Evolutionary conservation across 1,139 yeast genomes (phyloP).

Genomic region (Geotrichum australiense): DNA sequence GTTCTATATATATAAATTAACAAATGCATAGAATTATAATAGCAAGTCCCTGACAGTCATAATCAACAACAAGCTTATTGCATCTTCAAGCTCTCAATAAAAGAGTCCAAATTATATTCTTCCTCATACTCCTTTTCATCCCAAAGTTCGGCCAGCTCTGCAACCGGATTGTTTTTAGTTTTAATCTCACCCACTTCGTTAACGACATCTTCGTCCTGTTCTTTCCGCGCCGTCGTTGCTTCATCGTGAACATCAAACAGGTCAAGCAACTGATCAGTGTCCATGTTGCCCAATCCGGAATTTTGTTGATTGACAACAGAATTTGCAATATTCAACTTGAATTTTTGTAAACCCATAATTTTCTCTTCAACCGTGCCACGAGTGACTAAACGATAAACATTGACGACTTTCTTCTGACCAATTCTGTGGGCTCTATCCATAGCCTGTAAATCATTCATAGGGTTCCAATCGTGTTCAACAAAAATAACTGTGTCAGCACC

Average conservation of each 20-base stretch:
- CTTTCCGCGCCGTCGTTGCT: conserved; percentile 36
- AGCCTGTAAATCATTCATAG: conserved; percentile 98
- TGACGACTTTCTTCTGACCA: conserved; percentile 96
- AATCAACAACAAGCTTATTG: not conserved
- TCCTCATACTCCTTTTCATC: conserved; percentile 94
- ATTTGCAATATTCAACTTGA: conserved; percentile 95
- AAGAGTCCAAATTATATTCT: conserved; percentile 88
- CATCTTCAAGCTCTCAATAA: conserved; percentile 65
- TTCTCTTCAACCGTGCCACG: conserved; percentile 92
- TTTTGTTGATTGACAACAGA: conserved; percentile 96
- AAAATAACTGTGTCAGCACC: conserved; percentile 99
- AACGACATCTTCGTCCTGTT: conserved; percentile 33
- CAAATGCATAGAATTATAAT: too few species aligned
- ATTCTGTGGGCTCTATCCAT: conserved; percentile 99
- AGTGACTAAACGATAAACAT: conserved; percentile 88
- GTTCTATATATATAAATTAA: too few species aligned
- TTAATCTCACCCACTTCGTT: conserved; percentile 52
- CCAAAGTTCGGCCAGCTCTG: conserved; percentile 93
- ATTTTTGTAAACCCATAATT: conserved; percentile 96
- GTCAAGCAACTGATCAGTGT: conserved; percentile 87
- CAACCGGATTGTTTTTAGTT: conserved; percentile 58
- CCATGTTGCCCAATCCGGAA: conserved; percentile 92
- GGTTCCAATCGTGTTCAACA: conserved; percentile 99
- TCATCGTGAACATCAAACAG: conserved; percentile 69
- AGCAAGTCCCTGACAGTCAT: too few species aligned